Percentiles rank a stretch among this genome's conserved stretches.
These are phyloP conservation scores for Lactarius trivialis DNA, from an alignment of 768 basidiomycete genomes.

Conservation along the genomic window DNA sequence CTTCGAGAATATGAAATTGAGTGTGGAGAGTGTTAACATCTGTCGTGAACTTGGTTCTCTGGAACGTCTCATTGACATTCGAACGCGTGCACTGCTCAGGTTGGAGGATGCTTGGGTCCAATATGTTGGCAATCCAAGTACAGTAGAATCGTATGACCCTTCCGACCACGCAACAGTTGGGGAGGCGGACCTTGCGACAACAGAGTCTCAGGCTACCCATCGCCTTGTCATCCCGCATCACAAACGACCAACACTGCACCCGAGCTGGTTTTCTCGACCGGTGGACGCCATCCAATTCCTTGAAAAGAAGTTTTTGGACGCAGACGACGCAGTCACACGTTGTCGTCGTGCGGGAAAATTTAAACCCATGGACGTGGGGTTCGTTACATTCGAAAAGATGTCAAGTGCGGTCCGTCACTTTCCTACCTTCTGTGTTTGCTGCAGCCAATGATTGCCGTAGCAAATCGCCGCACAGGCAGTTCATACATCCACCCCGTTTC, in stretches of 20 bases:
- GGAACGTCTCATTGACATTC: constrained; percentile 62
- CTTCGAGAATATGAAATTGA: constrained; percentile 82
- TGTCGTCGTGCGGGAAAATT: constrained; percentile 68
- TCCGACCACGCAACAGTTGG: constrained; percentile 46
- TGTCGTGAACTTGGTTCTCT: constrained; percentile 76
- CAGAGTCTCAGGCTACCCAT: constrained; percentile 43
- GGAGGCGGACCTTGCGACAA: constrained; percentile 45
- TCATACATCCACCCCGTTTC: constrained; percentile 61
- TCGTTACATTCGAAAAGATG: constrained; percentile 96
- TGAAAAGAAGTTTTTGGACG: constrained; percentile 69
- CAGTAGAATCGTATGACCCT: constrained; percentile 75
- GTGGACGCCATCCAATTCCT: constrained; percentile 90
- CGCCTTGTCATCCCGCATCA: constrained; percentile 71
- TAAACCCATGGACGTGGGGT: constrained; percentile 77
- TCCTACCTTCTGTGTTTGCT: neutral
- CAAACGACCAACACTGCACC: constrained; percentile 67
- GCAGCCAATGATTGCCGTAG: constrained; percentile 30
- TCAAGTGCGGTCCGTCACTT: constrained; percentile 65
- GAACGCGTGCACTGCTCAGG: constrained; percentile 73
- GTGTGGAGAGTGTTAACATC: constrained; percentile 88
- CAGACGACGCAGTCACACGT: constrained; percentile 77
- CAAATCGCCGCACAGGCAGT: constrained; percentile 88
- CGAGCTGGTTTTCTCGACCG: constrained; percentile 64
- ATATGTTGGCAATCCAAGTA: constrained; percentile 92
- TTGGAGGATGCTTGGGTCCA: constrained; percentile 83